Base-by-base conservation (phyloP, 768 basidiomycete species). In the Punctularia strigosozonata region DNA sequence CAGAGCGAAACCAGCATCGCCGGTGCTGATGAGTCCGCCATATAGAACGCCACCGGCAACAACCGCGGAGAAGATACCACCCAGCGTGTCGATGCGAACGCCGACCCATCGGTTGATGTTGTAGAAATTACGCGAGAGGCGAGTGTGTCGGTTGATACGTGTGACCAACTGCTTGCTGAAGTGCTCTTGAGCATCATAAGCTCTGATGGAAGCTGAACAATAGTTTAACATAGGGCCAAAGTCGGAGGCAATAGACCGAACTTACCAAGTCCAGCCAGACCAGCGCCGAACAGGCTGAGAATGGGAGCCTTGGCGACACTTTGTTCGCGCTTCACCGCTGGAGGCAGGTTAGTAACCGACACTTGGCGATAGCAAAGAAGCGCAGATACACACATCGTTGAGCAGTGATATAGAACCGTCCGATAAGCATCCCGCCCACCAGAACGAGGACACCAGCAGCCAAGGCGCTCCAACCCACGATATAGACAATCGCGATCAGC, bases 31-130 rank as follows among this genome's bases (percentile, higher is more conserved):
- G 53, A 30, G 15, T 15, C 59, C 24, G 17, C 53, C 52, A 47
- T 74, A 73, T 4, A 69, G 58, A 26, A 81, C 60, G 51, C 76
- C 78, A 3, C 63, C 55, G n/a, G 75, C 77, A 4, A 82, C 55
- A 3, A 57, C 54, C 6, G 71, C 57, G 0, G 73, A 63, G 50
- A 82, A 82, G 10, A 75, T 19, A 3, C 63, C 66, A 1, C 75
- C 77, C 3, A 82, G 56, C 25, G 66, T 52, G 46, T 81, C 75
- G 34, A 77, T 66, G 5, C 80, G 69, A 40, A 79, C 53, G 40
- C 47, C 46, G 21, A 61, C 45, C 64, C 64, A 65, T 31, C 54
- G 56, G 41, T 71, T 71, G 15, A 73, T 54, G 47, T 71, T 71
- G 41, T 73, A 74, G 50, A 71, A 72, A 1, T 63, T 62, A n/a